Conservation (phyloP, 169 alveolate genomes). For the Cystoisospora suis region DNA sequence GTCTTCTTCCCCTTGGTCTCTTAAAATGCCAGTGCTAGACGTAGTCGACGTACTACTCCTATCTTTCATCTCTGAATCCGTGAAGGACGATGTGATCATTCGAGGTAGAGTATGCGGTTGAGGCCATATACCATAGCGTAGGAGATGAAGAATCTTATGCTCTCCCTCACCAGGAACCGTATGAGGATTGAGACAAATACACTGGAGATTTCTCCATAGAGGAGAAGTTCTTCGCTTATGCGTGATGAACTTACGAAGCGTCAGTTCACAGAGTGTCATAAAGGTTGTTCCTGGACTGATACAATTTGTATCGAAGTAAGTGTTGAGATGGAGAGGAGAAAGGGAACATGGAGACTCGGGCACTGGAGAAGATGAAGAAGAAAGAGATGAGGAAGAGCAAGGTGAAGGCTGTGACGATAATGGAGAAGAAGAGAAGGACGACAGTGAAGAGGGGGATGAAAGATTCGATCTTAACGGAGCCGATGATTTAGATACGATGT, state of each 20-base stretch:
- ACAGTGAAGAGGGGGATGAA: too few species aligned
- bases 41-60: too few species aligned
- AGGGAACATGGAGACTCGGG: too few species aligned
- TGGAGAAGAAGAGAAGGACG: too few species aligned
- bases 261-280: slow-evolving; percentile 86
- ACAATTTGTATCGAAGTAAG: slow-evolving; percentile 93
- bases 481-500: too few species aligned
- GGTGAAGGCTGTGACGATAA: too few species aligned
- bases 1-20: too few species aligned
- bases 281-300: slow-evolving; percentile 99
- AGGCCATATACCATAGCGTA: slow-evolving; percentile 30
- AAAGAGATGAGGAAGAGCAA: too few species aligned
- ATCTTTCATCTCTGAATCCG: neutral
- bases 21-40: too few species aligned
- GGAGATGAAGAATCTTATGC: slow-evolving; percentile 94
- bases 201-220: slow-evolving; percentile 47
- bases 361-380: too few species aligned
- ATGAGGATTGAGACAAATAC: slow-evolving; percentile 59
- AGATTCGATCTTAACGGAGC: too few species aligned
- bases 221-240: slow-evolving; percentile 27
- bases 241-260: slow-evolving; percentile 40
- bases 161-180: slow-evolving; percentile 99
- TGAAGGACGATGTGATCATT: slow-evolving; percentile 38
- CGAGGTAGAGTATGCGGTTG: neutral
- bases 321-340: too few species aligned